Evolutionary conservation across 2,329 filamentous ascomycete species (phyloP), one percentile per base, ranked within the genome.

Genomic region (Orbilia ellipsospora): DNA sequence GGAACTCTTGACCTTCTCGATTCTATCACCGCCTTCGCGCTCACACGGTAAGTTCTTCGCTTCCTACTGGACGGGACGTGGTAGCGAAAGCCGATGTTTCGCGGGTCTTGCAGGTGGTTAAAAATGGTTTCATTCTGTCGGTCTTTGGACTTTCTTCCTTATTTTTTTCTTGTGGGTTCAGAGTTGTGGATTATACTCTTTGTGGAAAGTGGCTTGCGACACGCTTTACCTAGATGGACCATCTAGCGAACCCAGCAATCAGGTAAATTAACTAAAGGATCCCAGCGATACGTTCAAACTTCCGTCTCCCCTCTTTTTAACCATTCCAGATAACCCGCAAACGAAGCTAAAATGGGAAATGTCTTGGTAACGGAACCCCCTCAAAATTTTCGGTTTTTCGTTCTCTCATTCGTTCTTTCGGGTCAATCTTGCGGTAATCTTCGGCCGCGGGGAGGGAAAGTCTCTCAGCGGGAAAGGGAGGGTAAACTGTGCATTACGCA

Each of bases 31-130:
- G 70, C 70, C 70, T 67, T 23, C 31, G 56, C 48, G 15, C 63
- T 67, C 57, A 56, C 55, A 73, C 61, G 69, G 69, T 66, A 66
- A 67, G 61, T 73, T 68, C 70, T 74, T 74, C 70, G 70, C 70
- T 74, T 74, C 70, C 70, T 74, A 74, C 70, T 74, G 70, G 70
- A 67, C 52, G 63, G 70, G 63, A 73, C 59, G 56, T 54, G 70
- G 70, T 74, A 74, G 70, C 70, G 70, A 74, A 65, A 59, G 63
- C 70, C 70, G 70, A 57, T 74, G 70, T 74, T 74, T 74, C 63
- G 70, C 70, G 70, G 62, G 62, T 74, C 55, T 73, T 68, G 70
- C 62, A 66, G 60, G 40, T 70, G 66, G 57, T 62, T 51, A 40
- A 62, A 62, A 63, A 42, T 28, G 48, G 45, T 18, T 18, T 18